phyloP scores from a whole-genome alignment of 2,329 filamentous ascomycete species.

The Claviceps pazoutovae region DNA sequence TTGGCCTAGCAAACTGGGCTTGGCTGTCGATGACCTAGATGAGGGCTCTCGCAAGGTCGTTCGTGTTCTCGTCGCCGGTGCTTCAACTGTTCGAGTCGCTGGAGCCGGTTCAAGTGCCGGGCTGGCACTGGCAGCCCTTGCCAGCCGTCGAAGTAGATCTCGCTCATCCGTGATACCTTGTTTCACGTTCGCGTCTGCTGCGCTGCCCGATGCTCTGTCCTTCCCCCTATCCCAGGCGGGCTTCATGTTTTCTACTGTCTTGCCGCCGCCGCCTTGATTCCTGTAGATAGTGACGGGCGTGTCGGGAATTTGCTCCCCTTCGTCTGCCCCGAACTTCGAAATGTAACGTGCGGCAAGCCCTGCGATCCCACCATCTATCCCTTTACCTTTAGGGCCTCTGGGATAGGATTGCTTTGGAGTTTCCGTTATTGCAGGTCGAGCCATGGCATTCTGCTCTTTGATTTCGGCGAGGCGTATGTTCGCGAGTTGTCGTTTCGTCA shows the following conservation, averaged over 20 bases:
- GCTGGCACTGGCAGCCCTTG: conserved; percentile 32
- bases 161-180: conserved; percentile 17
- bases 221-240: background rate
- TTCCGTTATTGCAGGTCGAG: conserved; percentile 29
- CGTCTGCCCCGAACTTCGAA: conserved; percentile 8
- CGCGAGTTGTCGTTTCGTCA: conserved; percentile 34
- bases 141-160: conserved; percentile 35
- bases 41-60: background rate
- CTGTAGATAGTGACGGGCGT: conserved; percentile 29
- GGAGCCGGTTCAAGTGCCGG: conserved; percentile 17
- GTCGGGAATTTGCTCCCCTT: conserved; percentile 22
- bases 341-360: conserved; percentile 3
- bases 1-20: conserved; percentile 8
- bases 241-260: conserved; percentile 1
- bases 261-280: conserved; percentile 8
- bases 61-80: conserved; percentile 9
- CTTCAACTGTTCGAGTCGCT: background rate
- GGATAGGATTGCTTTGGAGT: conserved; percentile 14
- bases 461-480: conserved; percentile 38
- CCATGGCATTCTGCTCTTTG: conserved; percentile 33
- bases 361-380: conserved; percentile 9
- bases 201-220: background rate
- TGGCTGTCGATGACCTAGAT: background rate
- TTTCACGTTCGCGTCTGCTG: background rate
- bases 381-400: conserved; percentile 9